Percentiles rank a stretch among this genome's conserved stretches.
These are phyloP conservation scores for Irpex sp. DNA, from an alignment of 1,284 basidiomycete genomes.

Conservation along the genomic window DNA sequence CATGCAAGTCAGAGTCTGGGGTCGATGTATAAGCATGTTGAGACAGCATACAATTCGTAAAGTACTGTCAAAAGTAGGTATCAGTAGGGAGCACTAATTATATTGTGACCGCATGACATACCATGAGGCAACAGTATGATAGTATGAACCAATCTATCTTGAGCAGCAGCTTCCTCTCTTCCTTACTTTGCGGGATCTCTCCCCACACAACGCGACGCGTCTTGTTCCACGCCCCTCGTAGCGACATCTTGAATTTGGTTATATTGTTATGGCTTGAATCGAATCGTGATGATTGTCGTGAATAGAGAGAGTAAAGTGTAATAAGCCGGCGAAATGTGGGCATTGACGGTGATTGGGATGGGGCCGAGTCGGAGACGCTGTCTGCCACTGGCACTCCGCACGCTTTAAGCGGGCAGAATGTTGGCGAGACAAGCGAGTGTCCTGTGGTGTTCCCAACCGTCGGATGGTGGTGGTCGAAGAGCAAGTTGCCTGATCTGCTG, in stretches of 20 bases:
- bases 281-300: not conserved
- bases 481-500: no score
- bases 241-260: not conserved
- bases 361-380: not conserved
- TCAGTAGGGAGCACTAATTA: not conserved
- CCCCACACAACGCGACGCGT: constrained; percentile 30
- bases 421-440: not conserved
- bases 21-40: not conserved
- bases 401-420: not conserved
- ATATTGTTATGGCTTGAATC: not conserved
- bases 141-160: constrained; percentile 67
- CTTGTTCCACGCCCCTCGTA: not conserved
- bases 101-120: constrained; percentile 26
- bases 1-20: not conserved
- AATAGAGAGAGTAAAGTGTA: not conserved
- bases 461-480: no score
- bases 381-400: not conserved
- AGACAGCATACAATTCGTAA: constrained; percentile 51
- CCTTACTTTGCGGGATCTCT: constrained; percentile 31
- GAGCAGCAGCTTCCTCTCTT: constrained; percentile 46
- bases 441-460: no score
- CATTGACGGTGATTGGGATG: not conserved
- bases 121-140: constrained; percentile 69
- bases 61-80: constrained; percentile 40
- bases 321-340: not conserved